Evolutionary conservation across 495 filamentous ascomycete genomes (phyloP), one percentile per base, ranked within the genome.

Genomic region (Gamarada debralockiae): DNA sequence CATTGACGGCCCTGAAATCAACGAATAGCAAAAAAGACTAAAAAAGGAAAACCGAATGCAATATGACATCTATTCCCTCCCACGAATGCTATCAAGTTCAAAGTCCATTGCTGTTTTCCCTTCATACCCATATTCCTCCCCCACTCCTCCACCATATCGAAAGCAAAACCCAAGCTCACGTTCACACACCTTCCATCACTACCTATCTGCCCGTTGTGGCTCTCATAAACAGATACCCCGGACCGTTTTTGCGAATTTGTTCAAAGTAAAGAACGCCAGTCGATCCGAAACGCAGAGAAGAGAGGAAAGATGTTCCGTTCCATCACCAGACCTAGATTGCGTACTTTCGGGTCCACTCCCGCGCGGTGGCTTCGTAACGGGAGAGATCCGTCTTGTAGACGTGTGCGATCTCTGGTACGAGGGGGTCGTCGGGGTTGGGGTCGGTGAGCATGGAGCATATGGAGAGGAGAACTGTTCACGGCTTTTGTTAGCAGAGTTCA

Each of bases 381-480:
- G 86, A 80, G 48, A 89, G 88, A 70, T 98, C 95, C 48, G 93
- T 97, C 88, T 98, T 98, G 86, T 98, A 98, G 64, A 98, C 93
- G 64, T 98, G 93, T 24, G 93, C 93, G 62, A 98, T 97, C 75
- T 98, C 93, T 48, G 93, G 93, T 44, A 98, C 93, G 52, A 98
- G 83, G 55, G 93, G 93, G 71, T 98, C 93, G 67, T 98, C 93
- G 40, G 93, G 93, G 81, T 98, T 98, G 58, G 93, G 93, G 73
- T 98, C 93, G 63, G 95, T 98, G 65, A 98, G 82, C 95, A 98
- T 97, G 34, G 93, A 98, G 80, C 93, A 98, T 76, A 98, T 98
- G 22, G 95, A 97, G 51, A 98, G 86, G 40, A 98, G 79, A 41
- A 98, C 93, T 60, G 40, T n/a, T 12, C 10, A 17, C 39, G 20